Evolutionary conservation across 768 basidiomycete species (phyloP).

Genomic region (Ramaria rubella): DNA sequence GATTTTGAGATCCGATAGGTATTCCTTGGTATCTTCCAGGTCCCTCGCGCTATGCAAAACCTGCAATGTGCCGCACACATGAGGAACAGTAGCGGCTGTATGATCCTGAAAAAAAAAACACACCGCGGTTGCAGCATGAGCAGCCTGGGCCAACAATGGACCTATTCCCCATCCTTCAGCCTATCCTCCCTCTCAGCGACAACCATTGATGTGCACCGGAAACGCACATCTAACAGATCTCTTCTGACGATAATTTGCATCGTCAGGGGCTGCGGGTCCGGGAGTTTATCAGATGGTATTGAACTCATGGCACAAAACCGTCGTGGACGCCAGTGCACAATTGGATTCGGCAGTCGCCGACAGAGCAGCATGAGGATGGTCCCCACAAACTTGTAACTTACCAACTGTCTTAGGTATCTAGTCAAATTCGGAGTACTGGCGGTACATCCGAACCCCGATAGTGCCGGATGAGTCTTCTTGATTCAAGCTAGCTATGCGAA

Average conservation of each 20-base stretch:
- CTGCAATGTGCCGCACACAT: conserved; percentile 23
- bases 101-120: conserved; percentile 2
- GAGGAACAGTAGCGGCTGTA: not conserved
- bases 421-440: no score
- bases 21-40: conserved; percentile 31
- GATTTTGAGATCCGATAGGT: conserved; percentile 31
- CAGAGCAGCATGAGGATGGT: no score
- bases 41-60: conserved; percentile 36
- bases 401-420: no score
- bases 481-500: no score
- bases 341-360: no score
- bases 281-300: not conserved
- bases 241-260: conserved; percentile 41
- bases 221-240: conserved; percentile 36
- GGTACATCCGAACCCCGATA: no score
- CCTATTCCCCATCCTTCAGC: conserved; percentile 39
- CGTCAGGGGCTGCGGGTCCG: conserved; percentile 23
- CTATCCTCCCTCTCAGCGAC: conserved; percentile 15
- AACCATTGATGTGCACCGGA: not conserved
- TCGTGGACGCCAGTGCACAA: no score
- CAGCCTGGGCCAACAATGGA: conserved; percentile 39
- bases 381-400: no score
- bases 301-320: not conserved
- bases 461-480: no score
- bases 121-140: conserved; percentile 39